These are phyloP conservation scores for Dysphania ambrosioides DNA, from an alignment of 148 eudicot species.

Conservation along the genomic window DNA sequence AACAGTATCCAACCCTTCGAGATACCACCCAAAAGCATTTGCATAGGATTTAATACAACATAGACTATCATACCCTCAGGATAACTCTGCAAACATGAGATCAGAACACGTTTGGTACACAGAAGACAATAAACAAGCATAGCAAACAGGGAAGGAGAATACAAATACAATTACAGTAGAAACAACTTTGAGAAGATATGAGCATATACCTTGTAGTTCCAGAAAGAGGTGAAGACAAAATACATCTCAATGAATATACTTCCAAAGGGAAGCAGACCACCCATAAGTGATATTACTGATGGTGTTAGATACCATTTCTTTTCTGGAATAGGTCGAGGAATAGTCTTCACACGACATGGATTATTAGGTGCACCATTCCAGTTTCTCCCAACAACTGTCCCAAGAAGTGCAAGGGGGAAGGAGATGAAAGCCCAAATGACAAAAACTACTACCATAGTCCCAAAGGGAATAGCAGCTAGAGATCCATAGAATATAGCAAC, in stretches of 20 bases:
- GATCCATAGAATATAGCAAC: constrained; percentile 82
- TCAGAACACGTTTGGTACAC: neutral
- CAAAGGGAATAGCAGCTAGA: constrained; percentile 81
- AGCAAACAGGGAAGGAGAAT: neutral
- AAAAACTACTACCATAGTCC: constrained; percentile 79
- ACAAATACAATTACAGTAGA: neutral
- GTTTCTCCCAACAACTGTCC: constrained; percentile 78
- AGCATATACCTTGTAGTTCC: constrained; percentile 77
- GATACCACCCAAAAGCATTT: neutral
- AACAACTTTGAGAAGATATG: neutral
- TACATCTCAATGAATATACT: constrained; percentile 87
- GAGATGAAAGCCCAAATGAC: constrained; percentile 84
- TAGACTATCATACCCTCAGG: neutral
- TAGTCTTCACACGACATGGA: constrained; percentile 80
- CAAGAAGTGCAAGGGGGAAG: constrained; percentile 83
- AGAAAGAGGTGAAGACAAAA: constrained; percentile 72
- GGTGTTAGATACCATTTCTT: constrained; percentile 92
- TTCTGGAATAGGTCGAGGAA: constrained; percentile 83
- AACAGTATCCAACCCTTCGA: neutral
- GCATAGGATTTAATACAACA: neutral
- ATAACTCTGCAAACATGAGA: neutral
- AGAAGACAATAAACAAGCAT: neutral
- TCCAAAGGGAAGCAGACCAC: constrained; percentile 82
- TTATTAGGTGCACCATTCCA: constrained; percentile 75
- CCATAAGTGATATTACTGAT: constrained; percentile 69